Evolutionary conservation across 2,329 filamentous ascomycete genomes (phyloP).

Genomic region (Colletotrichum chrysophilum): DNA sequence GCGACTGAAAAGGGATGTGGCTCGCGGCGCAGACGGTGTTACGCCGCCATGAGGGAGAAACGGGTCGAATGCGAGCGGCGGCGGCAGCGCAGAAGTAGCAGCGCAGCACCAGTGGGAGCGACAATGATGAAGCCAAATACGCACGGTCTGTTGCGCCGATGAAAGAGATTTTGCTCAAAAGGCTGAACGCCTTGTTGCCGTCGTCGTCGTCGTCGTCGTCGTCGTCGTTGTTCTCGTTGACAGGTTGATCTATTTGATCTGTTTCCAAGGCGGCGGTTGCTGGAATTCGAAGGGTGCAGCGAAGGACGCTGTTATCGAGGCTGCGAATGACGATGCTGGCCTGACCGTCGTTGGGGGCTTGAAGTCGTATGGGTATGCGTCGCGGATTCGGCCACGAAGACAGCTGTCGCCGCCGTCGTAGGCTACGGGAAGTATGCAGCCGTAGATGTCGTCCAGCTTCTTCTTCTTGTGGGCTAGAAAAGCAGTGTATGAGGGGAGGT

Average conservation of each 20-base stretch:
- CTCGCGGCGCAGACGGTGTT: constrained; percentile 23
- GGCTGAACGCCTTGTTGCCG: neutral
- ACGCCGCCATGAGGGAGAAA: constrained; percentile 35
- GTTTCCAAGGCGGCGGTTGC: constrained; percentile 3
- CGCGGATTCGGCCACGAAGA: constrained; percentile 17
- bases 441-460: neutral
- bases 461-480: neutral
- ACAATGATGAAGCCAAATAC: neutral
- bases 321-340: neutral
- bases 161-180: neutral
- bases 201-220: neutral
- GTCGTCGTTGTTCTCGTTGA: neutral
- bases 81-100: neutral
- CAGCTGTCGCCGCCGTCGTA: constrained; percentile 21
- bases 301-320: neutral
- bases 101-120: neutral
- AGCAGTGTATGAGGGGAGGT: neutral
- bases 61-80: neutral
- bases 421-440: neutral
- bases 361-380: neutral
- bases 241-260: neutral
- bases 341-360: neutral
- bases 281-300: constrained; percentile 11
- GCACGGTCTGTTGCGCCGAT: neutral
- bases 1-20: constrained; percentile 27